Evolutionary conservation across 129 eudicot species (phyloP).

Genomic region (Smallanthus sonchifolius): DNA sequence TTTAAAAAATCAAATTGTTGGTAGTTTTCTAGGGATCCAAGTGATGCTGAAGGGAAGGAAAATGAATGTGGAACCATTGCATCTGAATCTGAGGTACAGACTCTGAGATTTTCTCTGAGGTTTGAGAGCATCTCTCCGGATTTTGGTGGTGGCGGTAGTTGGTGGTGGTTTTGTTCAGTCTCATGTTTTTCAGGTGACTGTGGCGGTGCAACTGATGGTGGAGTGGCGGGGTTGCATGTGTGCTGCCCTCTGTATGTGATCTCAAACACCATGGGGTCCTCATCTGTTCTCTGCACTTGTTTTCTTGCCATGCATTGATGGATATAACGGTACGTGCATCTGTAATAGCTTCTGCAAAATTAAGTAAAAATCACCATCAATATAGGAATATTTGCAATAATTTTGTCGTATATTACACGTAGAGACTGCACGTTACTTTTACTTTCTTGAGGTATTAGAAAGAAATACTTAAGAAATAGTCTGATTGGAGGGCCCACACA

Average conservation of each 20-base stretch:
- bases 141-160: constrained; percentile 29
- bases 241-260: constrained; percentile 75
- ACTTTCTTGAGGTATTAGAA: neutral
- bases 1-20: constrained; percentile 16
- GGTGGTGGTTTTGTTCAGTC: constrained; percentile 4
- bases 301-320: constrained; percentile 67
- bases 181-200: constrained; percentile 41
- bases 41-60: constrained; percentile 43
- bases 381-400: neutral
- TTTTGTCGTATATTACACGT: neutral
- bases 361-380: constrained; percentile 1
- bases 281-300: constrained; percentile 84
- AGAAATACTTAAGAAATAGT: neutral
- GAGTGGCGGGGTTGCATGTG: constrained; percentile 40
- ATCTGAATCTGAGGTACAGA: constrained; percentile 41
- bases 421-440: neutral
- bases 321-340: constrained; percentile 71
- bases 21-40: constrained; percentile 23
- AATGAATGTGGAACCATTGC: constrained; percentile 35
- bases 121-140: constrained; percentile 30
- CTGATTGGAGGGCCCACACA: neutral
- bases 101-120: constrained; percentile 46
- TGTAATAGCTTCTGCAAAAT: constrained; percentile 76
- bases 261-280: constrained; percentile 61
- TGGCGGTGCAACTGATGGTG: constrained; percentile 38